Evolutionary conservation across 2,329 filamentous ascomycete genomes (phyloP).

Genomic region (Setomelanomma holmii): DNA sequence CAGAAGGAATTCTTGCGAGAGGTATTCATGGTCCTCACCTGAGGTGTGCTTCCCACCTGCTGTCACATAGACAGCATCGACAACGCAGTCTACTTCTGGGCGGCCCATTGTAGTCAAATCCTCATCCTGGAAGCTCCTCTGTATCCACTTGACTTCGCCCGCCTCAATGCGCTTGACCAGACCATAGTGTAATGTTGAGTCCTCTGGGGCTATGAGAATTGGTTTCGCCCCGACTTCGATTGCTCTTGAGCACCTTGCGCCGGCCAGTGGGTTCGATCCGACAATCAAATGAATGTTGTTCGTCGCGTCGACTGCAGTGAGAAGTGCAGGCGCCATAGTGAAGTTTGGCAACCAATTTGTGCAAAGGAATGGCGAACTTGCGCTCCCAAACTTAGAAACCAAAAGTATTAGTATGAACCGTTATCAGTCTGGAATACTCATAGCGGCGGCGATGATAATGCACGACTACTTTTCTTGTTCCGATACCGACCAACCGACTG

Average conservation of each 20-base stretch:
- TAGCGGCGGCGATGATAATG: conserved; percentile 22
- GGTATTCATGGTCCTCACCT: conserved; percentile 55
- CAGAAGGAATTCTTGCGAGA: too few relatives aligned
- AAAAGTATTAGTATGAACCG: conserved; percentile 12
- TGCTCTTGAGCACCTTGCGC: conserved; percentile 79
- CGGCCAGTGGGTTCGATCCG: conserved; percentile 86
- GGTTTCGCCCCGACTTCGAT: conserved; percentile 82
- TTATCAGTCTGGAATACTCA: conserved; percentile 14
- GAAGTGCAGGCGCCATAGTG: conserved; percentile 63
- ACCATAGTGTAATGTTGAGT: conserved; percentile 66
- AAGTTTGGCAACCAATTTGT: conserved; percentile 1
- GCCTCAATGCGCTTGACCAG: conserved; percentile 70
- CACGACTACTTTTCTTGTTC: conserved; percentile 33
- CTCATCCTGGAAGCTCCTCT: conserved; percentile 70
- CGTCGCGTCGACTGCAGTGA: conserved; percentile 74
- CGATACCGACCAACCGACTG: conserved; percentile 40
- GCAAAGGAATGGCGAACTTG: not conserved
- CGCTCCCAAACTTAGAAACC: not conserved
- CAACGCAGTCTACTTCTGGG: conserved; percentile 75
- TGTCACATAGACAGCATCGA: conserved; percentile 94
- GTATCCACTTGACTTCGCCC: conserved; percentile 70
- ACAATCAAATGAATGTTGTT: conserved; percentile 82
- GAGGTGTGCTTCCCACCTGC: conserved; percentile 57
- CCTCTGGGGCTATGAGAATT: conserved; percentile 75
- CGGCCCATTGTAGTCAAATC: conserved; percentile 82